phyloP scores from a whole-genome alignment of 2,329 filamentous ascomycete genomes.

The Claviceps africana region DNA sequence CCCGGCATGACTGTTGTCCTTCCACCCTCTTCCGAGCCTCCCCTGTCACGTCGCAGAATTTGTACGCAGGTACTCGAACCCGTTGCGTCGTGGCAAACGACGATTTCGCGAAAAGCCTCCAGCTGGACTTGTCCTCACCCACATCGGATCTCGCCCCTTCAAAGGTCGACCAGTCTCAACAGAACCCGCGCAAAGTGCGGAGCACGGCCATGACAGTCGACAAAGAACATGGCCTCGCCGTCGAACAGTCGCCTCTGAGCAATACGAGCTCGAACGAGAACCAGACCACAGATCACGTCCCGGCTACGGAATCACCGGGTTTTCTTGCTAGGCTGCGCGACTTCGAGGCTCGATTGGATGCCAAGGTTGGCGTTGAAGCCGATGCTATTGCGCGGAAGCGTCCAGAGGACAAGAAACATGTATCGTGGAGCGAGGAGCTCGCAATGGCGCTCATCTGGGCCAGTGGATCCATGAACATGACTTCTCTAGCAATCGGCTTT shows the following conservation, averaged over 20 bases:
- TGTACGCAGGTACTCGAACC: neutral
- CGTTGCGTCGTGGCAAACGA: neutral
- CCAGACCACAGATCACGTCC: too few species aligned
- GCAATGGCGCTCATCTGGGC: constrained; percentile 40
- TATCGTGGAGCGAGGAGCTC: constrained; percentile 25
- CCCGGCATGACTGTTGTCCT: too few species aligned
- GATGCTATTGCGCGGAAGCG: constrained; percentile 30
- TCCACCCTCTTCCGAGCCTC: neutral
- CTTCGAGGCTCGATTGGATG: constrained; percentile 30
- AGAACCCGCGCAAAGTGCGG: neutral
- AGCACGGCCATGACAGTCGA: neutral
- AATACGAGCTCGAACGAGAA: neutral
- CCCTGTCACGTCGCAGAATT: neutral
- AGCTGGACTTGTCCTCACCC: neutral
- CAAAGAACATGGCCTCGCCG: neutral
- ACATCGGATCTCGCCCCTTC: neutral
- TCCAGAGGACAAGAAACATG: constrained; percentile 23
- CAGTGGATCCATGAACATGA: constrained; percentile 34
- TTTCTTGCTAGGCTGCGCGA: constrained; percentile 24
- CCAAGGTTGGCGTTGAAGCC: constrained; percentile 33
- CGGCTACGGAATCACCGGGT: constrained; percentile 6
- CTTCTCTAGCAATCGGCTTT: constrained; percentile 37
- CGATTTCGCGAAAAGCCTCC: neutral
- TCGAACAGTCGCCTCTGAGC: neutral
- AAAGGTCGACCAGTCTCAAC: neutral